A percentile compares a stretch with the other conserved stretches of the same genome.
Conservation (phyloP, 306 rosid genomes). For the Glycine soja region DNA sequence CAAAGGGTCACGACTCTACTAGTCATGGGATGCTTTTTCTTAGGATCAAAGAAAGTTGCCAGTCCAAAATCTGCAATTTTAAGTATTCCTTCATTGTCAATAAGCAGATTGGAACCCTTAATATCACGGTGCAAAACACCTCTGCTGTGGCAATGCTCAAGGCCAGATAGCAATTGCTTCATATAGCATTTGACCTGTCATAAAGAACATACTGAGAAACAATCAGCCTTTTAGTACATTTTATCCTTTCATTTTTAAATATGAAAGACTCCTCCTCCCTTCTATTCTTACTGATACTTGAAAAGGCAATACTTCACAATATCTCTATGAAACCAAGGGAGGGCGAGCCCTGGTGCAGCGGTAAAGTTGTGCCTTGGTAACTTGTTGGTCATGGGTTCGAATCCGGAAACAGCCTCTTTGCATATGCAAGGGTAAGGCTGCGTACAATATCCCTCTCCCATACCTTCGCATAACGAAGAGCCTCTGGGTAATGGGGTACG, state of each 20-base stretch:
- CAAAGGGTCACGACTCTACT: slow-evolving; percentile 95
- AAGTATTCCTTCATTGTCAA: slow-evolving; percentile 76
- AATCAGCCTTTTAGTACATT: slow-evolving; percentile 36
- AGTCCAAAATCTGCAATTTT: slow-evolving; percentile 95
- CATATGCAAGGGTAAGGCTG: no score
- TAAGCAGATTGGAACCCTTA: slow-evolving; percentile 89
- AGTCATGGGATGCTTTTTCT: slow-evolving; percentile 74
- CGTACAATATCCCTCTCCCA: no score
- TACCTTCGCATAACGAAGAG: no score
- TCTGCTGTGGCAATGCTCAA: slow-evolving; percentile 91
- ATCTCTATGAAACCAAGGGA: slow-evolving; percentile 22
- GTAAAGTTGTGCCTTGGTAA: no score
- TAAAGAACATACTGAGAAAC: slow-evolving; percentile 45
- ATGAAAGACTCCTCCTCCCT: not conserved
- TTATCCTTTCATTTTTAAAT: not conserved
- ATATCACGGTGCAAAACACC: slow-evolving; percentile 95
- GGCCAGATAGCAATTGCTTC: slow-evolving; percentile 88
- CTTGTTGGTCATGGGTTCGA: no score
- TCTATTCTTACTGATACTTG: not conserved
- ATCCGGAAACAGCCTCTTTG: no score
- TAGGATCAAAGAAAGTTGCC: slow-evolving; percentile 74
- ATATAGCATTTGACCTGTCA: slow-evolving; percentile 85
- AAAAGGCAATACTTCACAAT: slow-evolving; percentile 18
- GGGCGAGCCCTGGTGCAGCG: no score
- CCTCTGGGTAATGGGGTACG: no score